phyloP scores from a whole-genome alignment of 2,329 filamentous ascomycete genomes.

The Neonectria ditissima region DNA sequence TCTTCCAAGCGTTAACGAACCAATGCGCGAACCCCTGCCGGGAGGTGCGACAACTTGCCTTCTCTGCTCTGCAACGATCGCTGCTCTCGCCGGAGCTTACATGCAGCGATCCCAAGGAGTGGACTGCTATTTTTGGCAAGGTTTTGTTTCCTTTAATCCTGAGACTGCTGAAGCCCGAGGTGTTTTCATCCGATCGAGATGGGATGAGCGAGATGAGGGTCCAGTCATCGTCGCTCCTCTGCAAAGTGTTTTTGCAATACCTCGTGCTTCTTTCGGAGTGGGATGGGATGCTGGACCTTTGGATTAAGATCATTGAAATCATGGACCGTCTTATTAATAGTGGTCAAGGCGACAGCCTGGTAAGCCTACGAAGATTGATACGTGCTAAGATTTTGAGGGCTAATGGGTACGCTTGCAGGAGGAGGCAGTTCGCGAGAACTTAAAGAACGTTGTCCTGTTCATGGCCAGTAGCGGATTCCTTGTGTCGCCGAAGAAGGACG shows the following conservation, averaged over 20 bases:
- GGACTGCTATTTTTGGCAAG: conserved; percentile 94
- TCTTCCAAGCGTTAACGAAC: conserved; percentile 87
- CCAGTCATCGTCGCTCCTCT: conserved; percentile 89
- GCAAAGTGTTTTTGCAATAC: conserved; percentile 96
- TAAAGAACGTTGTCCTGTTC: conserved; percentile 96
- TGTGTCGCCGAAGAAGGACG: conserved; percentile 72
- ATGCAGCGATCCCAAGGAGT: conserved; percentile 86
- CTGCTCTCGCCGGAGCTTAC: conserved; percentile 87
- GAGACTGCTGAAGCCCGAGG: conserved; percentile 90
- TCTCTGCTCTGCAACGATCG: conserved; percentile 85
- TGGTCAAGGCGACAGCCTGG: conserved; percentile 88
- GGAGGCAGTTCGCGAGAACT: conserved; percentile 92
- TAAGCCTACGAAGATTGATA: conserved; percentile 59
- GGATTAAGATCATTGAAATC: conserved; percentile 91
- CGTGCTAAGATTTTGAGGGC: background rate
- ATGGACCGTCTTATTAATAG: conserved; percentile 98
- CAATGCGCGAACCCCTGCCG: conserved; percentile 96
- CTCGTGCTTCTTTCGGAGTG: conserved; percentile 85
- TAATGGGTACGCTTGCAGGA: conserved; percentile 66
- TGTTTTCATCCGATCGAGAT: conserved; percentile 88
- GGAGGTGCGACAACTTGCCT: conserved; percentile 89
- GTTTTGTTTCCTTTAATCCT: conserved; percentile 93
- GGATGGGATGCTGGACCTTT: conserved; percentile 90
- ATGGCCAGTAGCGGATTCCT: conserved; percentile 93
- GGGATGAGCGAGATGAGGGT: conserved; percentile 97